Evolutionary conservation across 306 rosid genomes (phyloP).

Genomic region (Urtica urens): DNA sequence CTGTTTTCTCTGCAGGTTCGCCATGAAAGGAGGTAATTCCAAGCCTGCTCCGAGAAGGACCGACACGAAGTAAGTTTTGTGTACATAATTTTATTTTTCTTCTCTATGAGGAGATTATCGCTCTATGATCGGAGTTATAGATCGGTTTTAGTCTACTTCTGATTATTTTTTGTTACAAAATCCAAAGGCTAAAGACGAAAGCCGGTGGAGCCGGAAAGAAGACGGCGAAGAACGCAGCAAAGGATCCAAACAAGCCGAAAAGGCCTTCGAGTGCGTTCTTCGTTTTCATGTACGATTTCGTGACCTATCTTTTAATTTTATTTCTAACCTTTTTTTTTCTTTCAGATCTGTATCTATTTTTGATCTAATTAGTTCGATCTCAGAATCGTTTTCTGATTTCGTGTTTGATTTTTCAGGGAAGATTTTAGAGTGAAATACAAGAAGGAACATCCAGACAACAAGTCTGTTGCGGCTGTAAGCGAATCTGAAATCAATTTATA

Average conservation of each 20-base stretch:
- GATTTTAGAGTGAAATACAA: conserved; percentile 65
- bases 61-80: conserved; percentile 37
- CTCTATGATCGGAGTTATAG: conserved; percentile 13
- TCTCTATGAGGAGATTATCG: neutral
- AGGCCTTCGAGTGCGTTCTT: conserved; percentile 96
- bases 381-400: neutral
- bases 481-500: neutral
- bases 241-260: conserved; percentile 93
- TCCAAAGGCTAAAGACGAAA: conserved; percentile 80
- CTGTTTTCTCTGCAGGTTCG: conserved; percentile 15
- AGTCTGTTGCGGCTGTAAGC: conserved; percentile 65
- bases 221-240: conserved; percentile 45
- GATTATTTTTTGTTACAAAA: neutral
- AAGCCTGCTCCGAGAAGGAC: conserved; percentile 38
- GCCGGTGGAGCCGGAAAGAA: conserved; percentile 53
- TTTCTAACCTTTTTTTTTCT: neutral
- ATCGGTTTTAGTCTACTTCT: no score
- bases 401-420: conserved; percentile 29
- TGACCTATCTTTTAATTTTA: neutral
- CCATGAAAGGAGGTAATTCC: conserved; percentile 56
- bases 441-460: conserved; percentile 70
- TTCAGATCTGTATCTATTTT: neutral
- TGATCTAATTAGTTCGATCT: no score
- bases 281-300: conserved; percentile 55
- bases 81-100: neutral